Conservation (phyloP, 2,329 filamentous ascomycete genomes). For the Penicillium oxalicum region DNA sequence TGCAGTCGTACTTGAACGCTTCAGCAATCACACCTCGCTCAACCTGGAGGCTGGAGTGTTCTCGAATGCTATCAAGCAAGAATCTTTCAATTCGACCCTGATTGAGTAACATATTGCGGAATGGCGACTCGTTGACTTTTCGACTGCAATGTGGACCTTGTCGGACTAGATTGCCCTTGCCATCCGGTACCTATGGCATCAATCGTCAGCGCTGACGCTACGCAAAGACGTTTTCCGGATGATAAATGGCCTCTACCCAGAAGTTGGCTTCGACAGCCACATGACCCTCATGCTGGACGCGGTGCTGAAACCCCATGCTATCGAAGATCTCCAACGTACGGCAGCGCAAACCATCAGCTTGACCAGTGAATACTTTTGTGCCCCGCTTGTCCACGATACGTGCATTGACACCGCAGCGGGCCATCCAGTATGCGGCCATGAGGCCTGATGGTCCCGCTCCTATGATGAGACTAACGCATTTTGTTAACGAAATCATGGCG, state of each 20-base stretch:
- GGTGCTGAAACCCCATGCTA: conserved; percentile 61
- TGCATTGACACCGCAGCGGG: conserved; percentile 44
- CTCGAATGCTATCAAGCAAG: conserved; percentile 56
- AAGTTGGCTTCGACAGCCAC: conserved; percentile 61
- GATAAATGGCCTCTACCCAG: conserved; percentile 28
- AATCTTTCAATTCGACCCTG: conserved; percentile 66
- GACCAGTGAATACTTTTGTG: conserved; percentile 31
- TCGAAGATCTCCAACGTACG: conserved; percentile 52
- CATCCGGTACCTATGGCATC: conserved; percentile 30
- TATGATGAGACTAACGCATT: conserved; percentile 32
- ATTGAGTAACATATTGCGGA: conserved; percentile 62
- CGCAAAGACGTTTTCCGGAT: no score
- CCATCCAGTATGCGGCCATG: conserved; percentile 48
- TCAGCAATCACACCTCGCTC: conserved; percentile 58
- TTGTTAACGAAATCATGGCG: no score
- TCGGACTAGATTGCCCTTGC: conserved; percentile 53
- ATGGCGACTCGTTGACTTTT: conserved; percentile 51
- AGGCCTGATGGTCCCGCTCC: conserved; percentile 48
- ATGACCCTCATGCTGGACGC: conserved; percentile 60
- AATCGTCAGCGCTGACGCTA: neutral
- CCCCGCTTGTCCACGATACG: conserved; percentile 45
- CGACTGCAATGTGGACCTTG: conserved; percentile 57
- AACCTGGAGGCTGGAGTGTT: conserved; percentile 50
- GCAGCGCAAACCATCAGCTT: conserved; percentile 20
- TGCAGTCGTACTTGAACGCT: conserved; percentile 50